Percentiles rank a stretch among this genome's conserved stretches.
Evolutionary conservation across 164 flowering plant species (phyloP).

Genomic region (Chimonanthus salicifolius): DNA sequence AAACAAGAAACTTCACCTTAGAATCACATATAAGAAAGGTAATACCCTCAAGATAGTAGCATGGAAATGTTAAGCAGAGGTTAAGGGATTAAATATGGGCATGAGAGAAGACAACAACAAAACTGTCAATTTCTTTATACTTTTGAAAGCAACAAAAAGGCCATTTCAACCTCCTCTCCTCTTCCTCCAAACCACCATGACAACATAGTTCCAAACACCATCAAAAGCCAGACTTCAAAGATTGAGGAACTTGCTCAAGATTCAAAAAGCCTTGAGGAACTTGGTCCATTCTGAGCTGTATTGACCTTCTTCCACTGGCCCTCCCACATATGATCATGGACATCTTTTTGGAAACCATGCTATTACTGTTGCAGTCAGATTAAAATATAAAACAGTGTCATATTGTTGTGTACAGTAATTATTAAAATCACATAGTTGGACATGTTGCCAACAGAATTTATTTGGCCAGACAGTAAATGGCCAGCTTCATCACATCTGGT

Average conservation of each 20-base stretch:
- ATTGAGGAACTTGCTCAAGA: background rate
- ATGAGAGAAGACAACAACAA: too few species aligned
- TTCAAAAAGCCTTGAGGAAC: background rate
- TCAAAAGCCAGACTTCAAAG: background rate
- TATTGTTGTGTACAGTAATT: background rate
- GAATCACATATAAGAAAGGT: background rate
- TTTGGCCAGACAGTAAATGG: background rate
- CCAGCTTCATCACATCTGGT: too few species aligned
- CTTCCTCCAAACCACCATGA: background rate
- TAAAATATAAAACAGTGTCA: background rate
- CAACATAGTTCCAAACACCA: background rate
- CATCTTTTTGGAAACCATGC: background rate
- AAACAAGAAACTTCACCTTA: slow-evolving; percentile 1
- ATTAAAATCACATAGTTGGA: background rate
- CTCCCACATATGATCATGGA: background rate
- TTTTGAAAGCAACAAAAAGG: background rate
- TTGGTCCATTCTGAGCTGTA: background rate
- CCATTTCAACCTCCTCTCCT: too few species aligned
- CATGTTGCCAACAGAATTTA: too few species aligned
- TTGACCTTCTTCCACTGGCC: background rate
- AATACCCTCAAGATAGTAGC: background rate
- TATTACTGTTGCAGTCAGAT: background rate
- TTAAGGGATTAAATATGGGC: background rate
- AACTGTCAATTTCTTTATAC: too few species aligned
- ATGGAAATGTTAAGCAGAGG: background rate